Percentiles rank a stretch among this genome's conserved stretches.
Conservation (phyloP, 805 yeast species). For the Candida namnaoensis region DNA sequence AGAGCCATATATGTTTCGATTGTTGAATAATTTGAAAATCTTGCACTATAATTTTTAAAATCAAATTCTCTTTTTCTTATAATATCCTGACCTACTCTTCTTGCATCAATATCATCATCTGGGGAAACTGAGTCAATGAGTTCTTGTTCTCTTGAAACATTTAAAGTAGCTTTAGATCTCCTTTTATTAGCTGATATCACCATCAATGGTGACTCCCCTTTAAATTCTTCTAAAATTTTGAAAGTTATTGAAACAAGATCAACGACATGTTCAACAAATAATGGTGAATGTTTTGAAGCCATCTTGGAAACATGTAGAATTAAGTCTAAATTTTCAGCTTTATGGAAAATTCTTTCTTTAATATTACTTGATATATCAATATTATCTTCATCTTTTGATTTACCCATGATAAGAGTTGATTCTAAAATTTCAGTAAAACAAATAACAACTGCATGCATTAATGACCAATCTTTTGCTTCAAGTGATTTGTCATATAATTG, state of each 20-base stretch:
- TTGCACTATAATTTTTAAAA: constrained; percentile 29
- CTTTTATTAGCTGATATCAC: constrained; percentile 36
- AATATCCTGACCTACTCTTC: constrained; percentile 18
- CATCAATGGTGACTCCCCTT: constrained; percentile 44
- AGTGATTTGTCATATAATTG: constrained; percentile 29
- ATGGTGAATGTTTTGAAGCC: constrained; percentile 56
- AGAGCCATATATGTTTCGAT: constrained; percentile 59
- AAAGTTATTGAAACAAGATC: constrained; percentile 58
- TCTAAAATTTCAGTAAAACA: constrained; percentile 57
- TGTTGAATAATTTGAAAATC: constrained; percentile 48
- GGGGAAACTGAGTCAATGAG: constrained; percentile 27
- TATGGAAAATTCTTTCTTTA: constrained; percentile 62
- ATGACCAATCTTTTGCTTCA: constrained; percentile 40
- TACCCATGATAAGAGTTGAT: constrained; percentile 31
- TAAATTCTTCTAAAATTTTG: constrained; percentile 57
- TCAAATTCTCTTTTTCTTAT: constrained; percentile 30
- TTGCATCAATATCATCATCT: constrained; percentile 20
- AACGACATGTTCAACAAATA: constrained; percentile 49
- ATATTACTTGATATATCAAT: constrained; percentile 49
- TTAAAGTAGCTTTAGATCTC: constrained; percentile 13
- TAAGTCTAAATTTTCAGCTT: constrained; percentile 46
- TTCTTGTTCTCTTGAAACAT: constrained; percentile 17
- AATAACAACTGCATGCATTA: constrained; percentile 62
- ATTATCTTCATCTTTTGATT: constrained; percentile 32
- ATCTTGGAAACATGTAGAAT: constrained; percentile 52